Base-by-base conservation (phyloP, 2,329 filamentous ascomycete genomes). In the Ophiostoma angusticollis region DNA sequence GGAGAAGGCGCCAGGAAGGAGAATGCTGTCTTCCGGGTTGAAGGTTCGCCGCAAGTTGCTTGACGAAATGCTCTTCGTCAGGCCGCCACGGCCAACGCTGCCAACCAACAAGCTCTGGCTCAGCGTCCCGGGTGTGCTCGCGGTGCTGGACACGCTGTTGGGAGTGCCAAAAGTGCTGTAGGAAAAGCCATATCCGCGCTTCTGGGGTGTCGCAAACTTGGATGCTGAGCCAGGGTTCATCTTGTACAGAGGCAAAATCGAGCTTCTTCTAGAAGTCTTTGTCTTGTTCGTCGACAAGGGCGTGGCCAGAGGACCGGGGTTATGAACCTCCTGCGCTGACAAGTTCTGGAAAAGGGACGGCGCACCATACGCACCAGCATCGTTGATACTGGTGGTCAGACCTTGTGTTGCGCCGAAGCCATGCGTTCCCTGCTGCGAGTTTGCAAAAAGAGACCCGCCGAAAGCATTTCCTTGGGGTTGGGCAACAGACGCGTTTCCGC, bases 131-230 rank as follows among this genome's bases (percentile, higher is more conserved):
- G 84, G 81, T 6, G 82, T 81, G 56, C 79, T 84, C 31, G 73
- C 66, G 27, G 66, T 70, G 53, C 79, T 77, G 5, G 80, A 72
- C 17, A 72, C 73, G 49, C 76, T 84, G 41, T 68, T 76, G 6
- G 89, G 86, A 1, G 82, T 87, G 31, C 84, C 85, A 51, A 93
- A 94, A 3, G 80, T 86, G 47, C 86, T 93, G 60, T 95, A 95
- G 2, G 82, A 86, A 57, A 95, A 93, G 3, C 89, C 89, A 54
- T 84, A 95, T 5, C 84, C 85, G 40, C 81, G 74, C 61, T 85
- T 89, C 50, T 86, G 83, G 0, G 87, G 86, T 0, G 86, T 94
- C 22, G 78, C 72, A 41, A 87, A 78, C 34, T 86, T 80, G 17
- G 81, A 80, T 8, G 83, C 78, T 24, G 84, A 84, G 33, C 76